Conservation (phyloP, 306 rosid species). For the Crotalaria pallida region DNA sequence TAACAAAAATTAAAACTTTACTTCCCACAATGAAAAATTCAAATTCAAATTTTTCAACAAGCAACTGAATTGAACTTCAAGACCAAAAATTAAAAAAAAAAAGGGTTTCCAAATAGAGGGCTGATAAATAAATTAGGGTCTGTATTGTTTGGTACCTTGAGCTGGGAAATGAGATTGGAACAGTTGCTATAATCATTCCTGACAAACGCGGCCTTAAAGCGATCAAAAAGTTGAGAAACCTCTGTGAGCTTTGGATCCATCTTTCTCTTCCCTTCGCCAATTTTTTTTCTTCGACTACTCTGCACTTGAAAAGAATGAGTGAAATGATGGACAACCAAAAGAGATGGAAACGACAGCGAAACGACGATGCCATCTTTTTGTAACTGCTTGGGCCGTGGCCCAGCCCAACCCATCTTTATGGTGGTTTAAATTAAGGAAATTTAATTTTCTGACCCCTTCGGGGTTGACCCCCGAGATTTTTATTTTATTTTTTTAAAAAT, state of each 20-base stretch:
- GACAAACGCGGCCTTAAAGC: constrained; percentile 64
- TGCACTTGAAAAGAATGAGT: neutral
- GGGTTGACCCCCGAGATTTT: too few species aligned
- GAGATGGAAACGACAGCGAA: neutral
- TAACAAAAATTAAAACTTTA: neutral
- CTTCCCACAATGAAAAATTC: neutral
- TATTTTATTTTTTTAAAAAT: too few species aligned
- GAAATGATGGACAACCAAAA: neutral
- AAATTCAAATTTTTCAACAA: neutral
- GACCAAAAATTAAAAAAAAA: neutral
- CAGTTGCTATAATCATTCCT: constrained; percentile 58
- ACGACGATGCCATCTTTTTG: neutral
- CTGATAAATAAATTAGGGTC: constrained; percentile 34
- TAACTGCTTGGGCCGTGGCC: too few species aligned
- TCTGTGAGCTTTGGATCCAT: constrained; percentile 85
- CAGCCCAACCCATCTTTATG: too few species aligned
- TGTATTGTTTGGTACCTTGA: constrained; percentile 71
- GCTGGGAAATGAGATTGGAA: constrained; percentile 54
- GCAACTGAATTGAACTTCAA: neutral
- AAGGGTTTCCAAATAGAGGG: neutral
- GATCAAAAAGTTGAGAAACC: constrained; percentile 69
- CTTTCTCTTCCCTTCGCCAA: too few species aligned
- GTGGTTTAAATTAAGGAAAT: too few species aligned
- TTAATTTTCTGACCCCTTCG: too few species aligned
- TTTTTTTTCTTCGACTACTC: neutral